phyloP scores from a whole-genome alignment of 495 filamentous ascomycete genomes.

The Alectoria sarmentosa region DNA sequence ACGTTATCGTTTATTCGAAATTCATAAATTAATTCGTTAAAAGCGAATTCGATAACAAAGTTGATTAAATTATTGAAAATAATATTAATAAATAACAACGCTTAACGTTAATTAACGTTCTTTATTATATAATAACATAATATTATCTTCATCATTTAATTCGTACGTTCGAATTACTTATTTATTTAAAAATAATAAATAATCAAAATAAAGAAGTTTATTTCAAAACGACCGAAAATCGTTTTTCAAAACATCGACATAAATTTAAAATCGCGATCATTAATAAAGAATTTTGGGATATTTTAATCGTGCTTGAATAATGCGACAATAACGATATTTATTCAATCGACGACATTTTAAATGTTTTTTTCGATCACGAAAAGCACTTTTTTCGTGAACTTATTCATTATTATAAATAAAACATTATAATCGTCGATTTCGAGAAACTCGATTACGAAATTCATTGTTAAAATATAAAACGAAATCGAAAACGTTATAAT shows the following conservation, averaged over 20 bases:
- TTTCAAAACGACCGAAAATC: not conserved
- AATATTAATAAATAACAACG: too few species aligned
- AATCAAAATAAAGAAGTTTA: not conserved
- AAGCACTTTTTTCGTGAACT: not conserved
- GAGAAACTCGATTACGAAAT: not conserved
- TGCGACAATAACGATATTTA: not conserved
- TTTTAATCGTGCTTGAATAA: not conserved
- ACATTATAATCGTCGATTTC: not conserved
- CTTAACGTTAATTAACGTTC: too few species aligned
- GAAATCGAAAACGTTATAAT: not conserved
- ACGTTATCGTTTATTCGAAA: too few species aligned
- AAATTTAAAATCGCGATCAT: not conserved
- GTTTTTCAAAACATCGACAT: not conserved
- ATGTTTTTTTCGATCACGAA: not conserved
- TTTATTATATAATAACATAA: too few species aligned
- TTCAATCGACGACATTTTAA: not conserved
- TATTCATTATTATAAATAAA: not conserved
- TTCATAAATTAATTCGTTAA: too few species aligned
- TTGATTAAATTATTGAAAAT: too few species aligned
- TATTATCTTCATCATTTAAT: too few species aligned
- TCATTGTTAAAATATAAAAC: not conserved
- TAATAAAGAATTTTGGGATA: not conserved
- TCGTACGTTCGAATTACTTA: too few species aligned
- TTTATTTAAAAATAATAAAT: too few species aligned
- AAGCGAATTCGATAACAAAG: too few species aligned